Percentiles rank a stretch among this genome's conserved stretches.
Conservation (phyloP, 2,329 filamentous ascomycete species). For the Colletotrichum liaoningense region DNA sequence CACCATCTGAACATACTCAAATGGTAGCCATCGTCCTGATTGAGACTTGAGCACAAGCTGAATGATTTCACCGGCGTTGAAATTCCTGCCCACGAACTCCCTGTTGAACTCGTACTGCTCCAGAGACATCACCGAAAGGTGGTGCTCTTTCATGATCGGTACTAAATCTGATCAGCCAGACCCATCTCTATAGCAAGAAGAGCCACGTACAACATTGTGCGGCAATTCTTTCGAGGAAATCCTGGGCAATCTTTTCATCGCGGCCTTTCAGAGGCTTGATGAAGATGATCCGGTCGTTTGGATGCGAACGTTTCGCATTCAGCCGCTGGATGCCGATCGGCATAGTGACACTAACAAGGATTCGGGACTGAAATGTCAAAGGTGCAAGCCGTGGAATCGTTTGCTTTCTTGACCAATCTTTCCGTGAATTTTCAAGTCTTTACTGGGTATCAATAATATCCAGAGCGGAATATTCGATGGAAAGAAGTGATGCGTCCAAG, state of each 20-base stretch:
- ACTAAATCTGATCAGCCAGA: slow-evolving; percentile 48
- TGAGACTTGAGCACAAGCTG: slow-evolving; percentile 83
- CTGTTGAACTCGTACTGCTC: slow-evolving; percentile 86
- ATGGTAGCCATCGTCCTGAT: slow-evolving; percentile 78
- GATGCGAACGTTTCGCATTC: slow-evolving; percentile 79
- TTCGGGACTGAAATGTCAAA: too few species aligned
- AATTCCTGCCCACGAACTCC: slow-evolving; percentile 89
- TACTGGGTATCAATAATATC: background rate
- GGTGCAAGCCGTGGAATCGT: too few species aligned
- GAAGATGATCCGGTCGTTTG: slow-evolving; percentile 84
- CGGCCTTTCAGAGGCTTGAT: slow-evolving; percentile 81
- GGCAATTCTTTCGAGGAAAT: slow-evolving; percentile 81
- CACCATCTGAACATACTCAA: slow-evolving; percentile 89
- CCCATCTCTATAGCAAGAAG: too few species aligned
- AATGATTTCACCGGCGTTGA: slow-evolving; percentile 89
- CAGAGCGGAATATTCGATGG: background rate
- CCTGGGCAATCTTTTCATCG: slow-evolving; percentile 71
- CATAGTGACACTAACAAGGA: slow-evolving; percentile 61
- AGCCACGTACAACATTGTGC: slow-evolving; percentile 75
- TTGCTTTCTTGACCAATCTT: background rate
- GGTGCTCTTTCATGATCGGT: slow-evolving; percentile 76
- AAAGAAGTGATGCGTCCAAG: background rate
- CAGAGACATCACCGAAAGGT: slow-evolving; percentile 74
- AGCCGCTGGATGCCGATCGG: slow-evolving; percentile 82
- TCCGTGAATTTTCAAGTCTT: background rate